phyloP scores from a whole-genome alignment of 441 rosid species.

The Gossypium trilobum region DNA sequence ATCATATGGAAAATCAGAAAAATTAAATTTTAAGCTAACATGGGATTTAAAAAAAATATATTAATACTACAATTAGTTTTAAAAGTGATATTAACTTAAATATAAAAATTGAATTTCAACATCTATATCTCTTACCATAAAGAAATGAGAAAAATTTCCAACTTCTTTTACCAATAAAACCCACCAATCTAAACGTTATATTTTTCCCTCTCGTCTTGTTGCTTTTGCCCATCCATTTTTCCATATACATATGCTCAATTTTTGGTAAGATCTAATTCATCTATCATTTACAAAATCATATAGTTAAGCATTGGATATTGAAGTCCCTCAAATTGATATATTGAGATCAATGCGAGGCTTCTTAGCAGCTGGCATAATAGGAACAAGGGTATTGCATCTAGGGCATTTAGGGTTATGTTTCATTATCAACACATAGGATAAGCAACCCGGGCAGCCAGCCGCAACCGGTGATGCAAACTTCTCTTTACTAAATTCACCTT shows the following conservation, averaged over 20 bases:
- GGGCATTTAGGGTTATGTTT: constrained; percentile 66
- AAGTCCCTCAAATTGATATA: constrained; percentile 45
- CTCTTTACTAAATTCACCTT: constrained; percentile 22
- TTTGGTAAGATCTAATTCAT: not conserved
- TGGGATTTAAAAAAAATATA: not conserved
- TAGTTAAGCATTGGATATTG: not conserved
- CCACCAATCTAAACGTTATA: not conserved
- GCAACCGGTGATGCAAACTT: constrained; percentile 37
- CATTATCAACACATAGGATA: constrained; percentile 61
- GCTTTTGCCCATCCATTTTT: too few relatives aligned
- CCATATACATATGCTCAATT: constrained; percentile 3
- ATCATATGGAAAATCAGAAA: not conserved
- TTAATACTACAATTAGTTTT: not conserved
- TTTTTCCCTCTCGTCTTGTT: not conserved
- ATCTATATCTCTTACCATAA: not conserved
- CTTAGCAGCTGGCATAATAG: constrained; percentile 38
- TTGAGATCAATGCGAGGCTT: constrained; percentile 81
- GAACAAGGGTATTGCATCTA: constrained; percentile 57
- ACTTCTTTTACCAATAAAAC: not conserved
- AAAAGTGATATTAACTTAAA: not conserved
- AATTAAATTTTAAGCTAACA: not conserved
- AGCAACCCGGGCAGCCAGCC: constrained; percentile 65
- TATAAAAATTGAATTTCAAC: not conserved
- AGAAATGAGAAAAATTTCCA: not conserved
- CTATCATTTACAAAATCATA: constrained; percentile 9